phyloP scores from a whole-genome alignment of 1,284 basidiomycete genomes.

The Afroboletus lepidellus region DNA sequence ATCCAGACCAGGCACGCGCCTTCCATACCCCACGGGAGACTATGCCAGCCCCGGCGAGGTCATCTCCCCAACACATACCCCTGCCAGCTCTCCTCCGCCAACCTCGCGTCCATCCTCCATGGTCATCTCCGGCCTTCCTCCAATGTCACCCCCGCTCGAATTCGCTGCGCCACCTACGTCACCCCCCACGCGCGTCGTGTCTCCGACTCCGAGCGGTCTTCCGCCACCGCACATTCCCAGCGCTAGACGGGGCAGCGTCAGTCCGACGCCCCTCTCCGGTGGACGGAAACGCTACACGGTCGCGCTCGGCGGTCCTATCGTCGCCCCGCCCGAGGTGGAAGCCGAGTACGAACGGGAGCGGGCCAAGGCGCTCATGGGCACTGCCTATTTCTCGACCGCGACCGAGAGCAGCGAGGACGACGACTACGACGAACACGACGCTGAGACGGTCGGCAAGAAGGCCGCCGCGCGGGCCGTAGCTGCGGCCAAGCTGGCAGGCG shows the following conservation, averaged over 20 bases:
- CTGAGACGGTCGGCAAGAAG: constrained; percentile 64
- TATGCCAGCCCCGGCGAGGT: constrained; percentile 58
- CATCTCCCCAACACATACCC: constrained; percentile 49
- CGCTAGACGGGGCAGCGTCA: constrained; percentile 49
- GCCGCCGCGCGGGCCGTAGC: constrained; percentile 27
- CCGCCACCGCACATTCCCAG: constrained; percentile 35
- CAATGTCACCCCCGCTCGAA: constrained; percentile 27
- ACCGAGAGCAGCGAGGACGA: constrained; percentile 37
- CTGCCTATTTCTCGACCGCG: constrained; percentile 45
- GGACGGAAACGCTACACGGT: constrained; percentile 75
- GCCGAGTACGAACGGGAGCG: constrained; percentile 32
- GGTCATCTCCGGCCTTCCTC: constrained; percentile 31
- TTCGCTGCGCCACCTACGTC: constrained; percentile 18
- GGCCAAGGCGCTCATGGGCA: constrained; percentile 32
- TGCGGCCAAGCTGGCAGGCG: constrained; percentile 34
- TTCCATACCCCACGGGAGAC: constrained; percentile 79
- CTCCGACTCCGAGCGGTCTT: constrained; percentile 30
- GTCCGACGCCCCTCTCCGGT: constrained; percentile 56
- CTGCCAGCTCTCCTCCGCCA: constrained; percentile 53
- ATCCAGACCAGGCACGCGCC: constrained; percentile 46
- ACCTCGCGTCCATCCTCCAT: constrained; percentile 27
- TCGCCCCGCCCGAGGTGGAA: constrained; percentile 43
- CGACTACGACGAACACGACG: constrained; percentile 36
- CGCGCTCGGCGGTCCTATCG: constrained; percentile 69
- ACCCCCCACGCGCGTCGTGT: constrained; percentile 23